Evolutionary conservation across 2,329 filamentous ascomycete species (phyloP).

Genomic region (Cercospora beticola): DNA sequence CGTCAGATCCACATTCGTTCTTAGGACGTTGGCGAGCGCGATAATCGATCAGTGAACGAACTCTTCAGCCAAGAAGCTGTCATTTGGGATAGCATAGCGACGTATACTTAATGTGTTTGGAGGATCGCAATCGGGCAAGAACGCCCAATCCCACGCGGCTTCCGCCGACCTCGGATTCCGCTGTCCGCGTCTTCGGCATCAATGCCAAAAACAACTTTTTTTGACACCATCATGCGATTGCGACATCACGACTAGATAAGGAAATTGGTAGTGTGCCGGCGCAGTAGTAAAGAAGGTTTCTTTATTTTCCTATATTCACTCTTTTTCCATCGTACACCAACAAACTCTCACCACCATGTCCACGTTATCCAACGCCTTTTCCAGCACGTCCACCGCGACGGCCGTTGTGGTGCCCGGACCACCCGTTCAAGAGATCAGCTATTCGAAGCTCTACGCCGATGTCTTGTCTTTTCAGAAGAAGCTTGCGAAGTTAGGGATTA

Average conservation of each 20-base stretch:
- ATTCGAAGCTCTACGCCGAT: conserved; percentile 65
- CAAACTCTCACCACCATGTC: conserved; percentile 44
- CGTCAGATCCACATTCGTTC: not conserved
- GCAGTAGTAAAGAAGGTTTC: not conserved
- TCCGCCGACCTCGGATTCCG: not conserved
- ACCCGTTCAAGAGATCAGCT: conserved; percentile 66
- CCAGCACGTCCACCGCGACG: conserved; percentile 50
- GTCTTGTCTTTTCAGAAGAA: conserved; percentile 72
- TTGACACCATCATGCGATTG: not conserved
- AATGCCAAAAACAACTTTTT: not conserved
- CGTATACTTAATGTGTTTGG: not conserved
- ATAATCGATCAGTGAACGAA: not conserved
- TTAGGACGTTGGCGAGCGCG: not conserved
- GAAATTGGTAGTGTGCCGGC: not conserved
- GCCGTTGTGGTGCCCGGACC: conserved; percentile 74
- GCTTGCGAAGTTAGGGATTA: conserved; percentile 72
- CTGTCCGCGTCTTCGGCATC: not conserved
- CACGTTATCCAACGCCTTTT: conserved; percentile 60
- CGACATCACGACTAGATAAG: not conserved
- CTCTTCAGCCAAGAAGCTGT: not conserved
- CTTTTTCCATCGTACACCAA: not conserved
- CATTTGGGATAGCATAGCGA: not conserved
- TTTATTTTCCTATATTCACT: not conserved
- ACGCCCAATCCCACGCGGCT: not conserved
- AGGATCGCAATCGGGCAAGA: not conserved